phyloP scores from a whole-genome alignment of 176 grass and related monocot species.

The Cymbopogon citratus region DNA sequence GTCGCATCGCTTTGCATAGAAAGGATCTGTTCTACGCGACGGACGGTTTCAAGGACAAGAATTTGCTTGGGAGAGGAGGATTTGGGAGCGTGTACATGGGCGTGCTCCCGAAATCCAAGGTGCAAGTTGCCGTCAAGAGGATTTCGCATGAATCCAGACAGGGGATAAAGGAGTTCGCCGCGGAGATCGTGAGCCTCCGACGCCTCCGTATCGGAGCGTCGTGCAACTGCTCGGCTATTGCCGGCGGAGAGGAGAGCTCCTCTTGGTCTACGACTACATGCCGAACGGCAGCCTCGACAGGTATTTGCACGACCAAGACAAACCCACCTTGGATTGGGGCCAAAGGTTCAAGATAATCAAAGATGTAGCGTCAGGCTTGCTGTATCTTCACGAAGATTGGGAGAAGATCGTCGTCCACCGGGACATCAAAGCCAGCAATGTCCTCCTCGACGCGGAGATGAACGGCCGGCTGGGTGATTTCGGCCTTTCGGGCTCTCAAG shows the following conservation, averaged over 20 bases:
- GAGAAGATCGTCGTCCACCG: conserved; percentile 22
- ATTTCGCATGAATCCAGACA: conserved; percentile 35
- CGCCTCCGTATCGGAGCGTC: conserved; percentile 29
- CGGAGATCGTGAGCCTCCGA: conserved; percentile 35
- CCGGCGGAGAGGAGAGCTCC: conserved; percentile 17
- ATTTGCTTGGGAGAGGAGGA: conserved; percentile 43
- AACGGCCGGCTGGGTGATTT: conserved; percentile 12
- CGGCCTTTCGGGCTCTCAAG: conserved; percentile 27
- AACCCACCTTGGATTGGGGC: neutral
- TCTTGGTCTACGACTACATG: conserved; percentile 26
- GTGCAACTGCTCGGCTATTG: conserved; percentile 29
- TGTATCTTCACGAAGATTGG: conserved; percentile 37
- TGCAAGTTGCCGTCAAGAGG: conserved; percentile 34
- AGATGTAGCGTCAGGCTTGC: conserved; percentile 7
- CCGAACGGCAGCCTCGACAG: conserved; percentile 17
- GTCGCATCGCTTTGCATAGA: conserved; percentile 43
- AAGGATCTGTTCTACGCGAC: conserved; percentile 48
- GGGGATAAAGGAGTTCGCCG: conserved; percentile 46
- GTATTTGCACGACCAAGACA: neutral
- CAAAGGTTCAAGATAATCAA: conserved; percentile 31
- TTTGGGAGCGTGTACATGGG: conserved; percentile 48
- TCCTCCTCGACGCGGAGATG: conserved; percentile 22
- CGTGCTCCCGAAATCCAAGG: conserved; percentile 18
- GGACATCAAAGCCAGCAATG: conserved; percentile 27
- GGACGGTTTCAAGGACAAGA: conserved; percentile 35